Percentiles rank a stretch among this genome's conserved stretches.
These are phyloP conservation scores for Spiromastix sp. DNA, from an alignment of 2,329 filamentous ascomycete genomes.

Conservation along the genomic window DNA sequence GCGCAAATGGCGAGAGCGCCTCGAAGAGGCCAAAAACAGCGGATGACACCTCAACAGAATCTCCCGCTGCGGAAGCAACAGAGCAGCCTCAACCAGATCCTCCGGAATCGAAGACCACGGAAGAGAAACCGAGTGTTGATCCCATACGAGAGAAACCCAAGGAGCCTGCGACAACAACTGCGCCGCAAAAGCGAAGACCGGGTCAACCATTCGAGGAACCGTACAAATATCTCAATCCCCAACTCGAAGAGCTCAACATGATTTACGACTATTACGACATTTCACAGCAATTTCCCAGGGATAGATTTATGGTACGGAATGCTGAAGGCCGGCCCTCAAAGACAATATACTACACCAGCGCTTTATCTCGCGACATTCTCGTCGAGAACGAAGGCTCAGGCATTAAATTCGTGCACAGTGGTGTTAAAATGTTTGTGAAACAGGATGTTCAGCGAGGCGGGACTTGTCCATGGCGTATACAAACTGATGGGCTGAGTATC, in stretches of 20 bases:
- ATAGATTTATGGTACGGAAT: constrained; percentile 95
- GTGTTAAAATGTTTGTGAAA: constrained; percentile 98
- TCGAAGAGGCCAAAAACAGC: constrained; percentile 33
- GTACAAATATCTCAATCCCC: constrained; percentile 75
- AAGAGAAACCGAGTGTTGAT: constrained; percentile 16
- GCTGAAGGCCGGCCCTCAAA: constrained; percentile 77
- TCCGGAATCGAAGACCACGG: constrained; percentile 9
- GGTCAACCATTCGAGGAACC: constrained; percentile 65
- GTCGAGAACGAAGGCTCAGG: constrained; percentile 78
- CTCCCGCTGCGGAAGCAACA: neutral
- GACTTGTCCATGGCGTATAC: constrained; percentile 88
- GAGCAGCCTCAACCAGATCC: neutral
- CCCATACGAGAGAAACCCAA: constrained; percentile 2
- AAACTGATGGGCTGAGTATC: constrained; percentile 86
- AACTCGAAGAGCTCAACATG: constrained; percentile 63
- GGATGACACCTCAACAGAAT: constrained; percentile 21
- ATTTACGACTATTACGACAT: constrained; percentile 82
- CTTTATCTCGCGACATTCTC: constrained; percentile 74
- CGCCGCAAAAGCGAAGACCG: constrained; percentile 27
- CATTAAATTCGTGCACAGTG: constrained; percentile 91
- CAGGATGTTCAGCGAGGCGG: constrained; percentile 81
- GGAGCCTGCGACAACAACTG: constrained; percentile 8
- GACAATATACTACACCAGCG: constrained; percentile 92
- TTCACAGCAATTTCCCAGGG: constrained; percentile 71
- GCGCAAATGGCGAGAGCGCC: constrained; percentile 19